phyloP scores from a whole-genome alignment of 345 rosid genomes.

The Arabis alpina region DNA sequence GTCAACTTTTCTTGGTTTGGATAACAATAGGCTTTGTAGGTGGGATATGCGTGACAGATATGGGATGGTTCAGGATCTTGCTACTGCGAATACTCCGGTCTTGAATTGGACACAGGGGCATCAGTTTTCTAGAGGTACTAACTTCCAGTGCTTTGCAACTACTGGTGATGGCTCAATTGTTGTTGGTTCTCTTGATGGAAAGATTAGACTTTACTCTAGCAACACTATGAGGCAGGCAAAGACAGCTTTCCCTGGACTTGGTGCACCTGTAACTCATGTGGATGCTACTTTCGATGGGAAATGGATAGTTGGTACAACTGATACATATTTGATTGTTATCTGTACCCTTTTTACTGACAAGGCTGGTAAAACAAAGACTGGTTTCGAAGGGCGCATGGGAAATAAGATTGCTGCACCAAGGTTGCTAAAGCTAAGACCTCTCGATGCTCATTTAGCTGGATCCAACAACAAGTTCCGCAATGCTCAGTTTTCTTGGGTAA shows the following conservation, averaged over 20 bases:
- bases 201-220: conserved; percentile 86
- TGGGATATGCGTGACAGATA: conserved; percentile 99
- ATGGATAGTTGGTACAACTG: conserved; percentile 98
- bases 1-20: conserved; percentile 91
- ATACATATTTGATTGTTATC: conserved; percentile 86
- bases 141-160: conserved; percentile 96
- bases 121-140: conserved; percentile 98
- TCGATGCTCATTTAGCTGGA: conserved; percentile 93
- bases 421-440: conserved; percentile 81
- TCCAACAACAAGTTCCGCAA: conserved; percentile 78
- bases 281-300: conserved; percentile 98
- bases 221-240: conserved; percentile 96
- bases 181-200: conserved; percentile 96
- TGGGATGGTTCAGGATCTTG: conserved; percentile 92
- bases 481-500: conserved; percentile 98
- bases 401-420: conserved; percentile 96
- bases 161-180: conserved; percentile 99
- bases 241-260: conserved; percentile 98
- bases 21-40: conserved; percentile 93
- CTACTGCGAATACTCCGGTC: conserved; percentile 65
- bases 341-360: conserved; percentile 88
- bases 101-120: conserved; percentile 95
- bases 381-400: conserved; percentile 97
- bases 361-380: conserved; percentile 86
- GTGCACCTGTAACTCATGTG: conserved; percentile 92